Evolutionary conservation across 2,329 filamentous ascomycete genomes (phyloP), one percentile per base, ranked within the genome.

Genomic region (Talaromyces marneffei): DNA sequence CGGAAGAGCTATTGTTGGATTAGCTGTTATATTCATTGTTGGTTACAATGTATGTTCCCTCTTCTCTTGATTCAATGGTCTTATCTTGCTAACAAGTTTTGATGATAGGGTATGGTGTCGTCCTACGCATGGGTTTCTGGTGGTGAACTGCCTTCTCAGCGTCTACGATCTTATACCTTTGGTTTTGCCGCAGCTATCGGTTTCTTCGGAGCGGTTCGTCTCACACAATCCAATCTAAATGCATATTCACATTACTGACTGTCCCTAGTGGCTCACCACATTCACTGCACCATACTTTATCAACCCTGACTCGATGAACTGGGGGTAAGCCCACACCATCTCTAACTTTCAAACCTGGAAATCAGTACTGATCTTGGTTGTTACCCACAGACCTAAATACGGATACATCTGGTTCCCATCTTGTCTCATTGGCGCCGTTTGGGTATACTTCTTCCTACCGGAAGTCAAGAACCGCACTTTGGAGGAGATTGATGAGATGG

Each of bases 241-340:
- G n/a, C 4, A 25, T 25, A 0, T 5, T 18, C 7, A n/a, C 6
- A n/a, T 27, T 6, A 48, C 44, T 48, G 44, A 48, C 44, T 29
- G 10, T 3, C 2, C 1, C 2, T 59, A 73, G 65, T 85, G 83
- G 83, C 74, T 83, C 6, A 81, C 81, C 0, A 83, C 81, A 0
- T 85, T 85, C 65, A 85, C 83, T 0, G 82, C 82, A 2, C 83
- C 82, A 0, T 85, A 85, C 66, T 85, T 85, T 65, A 85, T 86
- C 70, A 85, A 85, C 64, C 80, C 81, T 0, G 69, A 73, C 14
- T 70, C 79, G 0, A 69, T 86, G 40, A 79, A 81, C 65, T 86
- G 83, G 83, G 83, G 83, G 9, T 68, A 57, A 60, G 64, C 12
- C 10, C n/a, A n/a, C n/a, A n/a, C 10, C 18, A 16, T 25, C 18